Evolutionary conservation across 1,284 basidiomycete genomes (phyloP), one percentile per base, ranked within the genome.

Genomic region (Bondarzewia mesenterica): DNA sequence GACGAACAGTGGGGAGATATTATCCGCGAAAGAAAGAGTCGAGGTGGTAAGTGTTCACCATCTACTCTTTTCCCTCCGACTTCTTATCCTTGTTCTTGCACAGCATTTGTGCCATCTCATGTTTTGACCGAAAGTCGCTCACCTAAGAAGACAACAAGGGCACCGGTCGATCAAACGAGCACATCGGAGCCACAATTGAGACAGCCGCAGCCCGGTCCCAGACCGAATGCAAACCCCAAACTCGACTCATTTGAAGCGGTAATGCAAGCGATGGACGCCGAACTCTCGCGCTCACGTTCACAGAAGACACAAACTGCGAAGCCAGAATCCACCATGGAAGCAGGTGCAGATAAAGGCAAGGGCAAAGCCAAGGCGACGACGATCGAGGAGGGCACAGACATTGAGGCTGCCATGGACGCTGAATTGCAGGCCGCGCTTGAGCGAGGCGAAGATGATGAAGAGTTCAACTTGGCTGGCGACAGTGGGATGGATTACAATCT

Each of bases 211-310:
- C 58, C 68, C 27, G 69, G 64, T 1, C 64, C 68, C 22, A 65
- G 64, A 29, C 68, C 70, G 7, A 70, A 70, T 44, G 63, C 66
- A 7, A 80, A 92, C 60, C 75, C 80, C 4, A 78, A 83, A 44
- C 72, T 97, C n/a, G 77, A 93, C 61, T 90, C 89, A 0, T 97
- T 97, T 56, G 94, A 98, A 59, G 79, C 85, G 6, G 87, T 97
- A 36, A 97, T 97, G 94, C 78, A 82, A 58, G 91, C 91, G 2
- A 91, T 97, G 86, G 94, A 98, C 57, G 77, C 71, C 16, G 89
- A 94, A 57, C 73, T 96, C 14, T 71, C 71, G 18, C 74, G 71
- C 22, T 61, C 67, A 37, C 70, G 67, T 29, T 50, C 64, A 38
- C 56, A 60, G 39, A 61, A 61, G 50, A 46, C 52, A 27, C 40